phyloP scores from a whole-genome alignment of 768 basidiomycete genomes.

The Boletales sp. region DNA sequence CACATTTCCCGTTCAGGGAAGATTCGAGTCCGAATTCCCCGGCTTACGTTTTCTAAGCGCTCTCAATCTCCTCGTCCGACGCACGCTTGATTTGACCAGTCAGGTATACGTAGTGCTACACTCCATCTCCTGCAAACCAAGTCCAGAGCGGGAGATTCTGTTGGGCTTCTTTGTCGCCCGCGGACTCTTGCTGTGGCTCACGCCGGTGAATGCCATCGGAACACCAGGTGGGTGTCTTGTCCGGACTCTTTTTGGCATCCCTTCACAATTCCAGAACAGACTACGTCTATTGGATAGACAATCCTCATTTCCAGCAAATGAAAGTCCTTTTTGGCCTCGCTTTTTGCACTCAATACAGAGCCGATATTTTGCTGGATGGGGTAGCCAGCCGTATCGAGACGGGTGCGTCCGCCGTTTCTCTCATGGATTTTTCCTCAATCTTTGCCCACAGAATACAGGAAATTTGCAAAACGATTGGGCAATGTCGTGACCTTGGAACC shows the following conservation, averaged over 20 bases:
- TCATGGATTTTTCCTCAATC: neutral
- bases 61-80: conserved; percentile 20
- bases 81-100: conserved; percentile 22
- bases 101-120: conserved; percentile 22
- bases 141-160: conserved; percentile 29
- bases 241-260: neutral
- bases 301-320: conserved; percentile 36
- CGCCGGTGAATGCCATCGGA: conserved; percentile 34
- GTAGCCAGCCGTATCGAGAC: conserved; percentile 25
- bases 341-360: conserved; percentile 34
- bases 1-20: conserved; percentile 11
- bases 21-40: conserved; percentile 34
- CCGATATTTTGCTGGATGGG: conserved; percentile 38
- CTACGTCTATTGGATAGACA: conserved; percentile 39
- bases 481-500: conserved; percentile 29
- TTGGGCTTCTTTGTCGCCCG: conserved; percentile 26
- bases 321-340: conserved; percentile 37
- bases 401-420: conserved; percentile 20
- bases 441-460: conserved; percentile 33
- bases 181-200: conserved; percentile 28
- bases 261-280: conserved; percentile 20
- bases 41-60: conserved; percentile 32
- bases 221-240: conserved; percentile 29
- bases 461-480: conserved; percentile 30
- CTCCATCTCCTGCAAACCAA: conserved; percentile 12